Evolutionary conservation across 495 filamentous ascomycete genomes (phyloP).

Genomic region (Talaromyces thailandensis): DNA sequence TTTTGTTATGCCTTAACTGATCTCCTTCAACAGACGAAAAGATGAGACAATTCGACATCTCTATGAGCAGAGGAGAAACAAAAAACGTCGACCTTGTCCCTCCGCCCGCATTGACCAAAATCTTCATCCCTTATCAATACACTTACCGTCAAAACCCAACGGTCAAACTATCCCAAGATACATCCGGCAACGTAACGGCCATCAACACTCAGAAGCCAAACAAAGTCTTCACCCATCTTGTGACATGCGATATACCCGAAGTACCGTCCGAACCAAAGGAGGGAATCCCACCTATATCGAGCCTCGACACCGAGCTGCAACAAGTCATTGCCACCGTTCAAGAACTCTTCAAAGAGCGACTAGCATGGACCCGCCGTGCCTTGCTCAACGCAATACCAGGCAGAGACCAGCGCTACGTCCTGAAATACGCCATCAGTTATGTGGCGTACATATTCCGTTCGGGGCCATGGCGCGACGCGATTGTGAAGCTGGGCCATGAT

Average conservation of each 20-base stretch:
- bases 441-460: slow-evolving; percentile 82
- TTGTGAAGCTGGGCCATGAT: slow-evolving; percentile 78
- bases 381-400: slow-evolving; percentile 53
- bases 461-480: slow-evolving; percentile 83
- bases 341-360: slow-evolving; percentile 56
- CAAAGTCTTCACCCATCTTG: slow-evolving; percentile 47
- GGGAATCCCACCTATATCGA: slow-evolving; percentile 35
- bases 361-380: slow-evolving; percentile 78
- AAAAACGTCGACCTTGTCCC: slow-evolving; percentile 63
- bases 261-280: slow-evolving; percentile 46
- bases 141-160: slow-evolving; percentile 52
- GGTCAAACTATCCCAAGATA: slow-evolving; percentile 42
- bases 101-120: slow-evolving; percentile 64
- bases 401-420: slow-evolving; percentile 41
- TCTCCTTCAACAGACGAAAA: slow-evolving; percentile 40
- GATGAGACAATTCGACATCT: slow-evolving; percentile 65
- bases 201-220: slow-evolving; percentile 41
- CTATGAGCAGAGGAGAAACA: slow-evolving; percentile 50
- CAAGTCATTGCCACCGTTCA: slow-evolving; percentile 49
- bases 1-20: not conserved
- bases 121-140: slow-evolving; percentile 58
- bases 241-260: slow-evolving; percentile 45
- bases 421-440: slow-evolving; percentile 62
- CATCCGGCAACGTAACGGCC: slow-evolving; percentile 38
- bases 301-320: slow-evolving; percentile 42